Evolutionary conservation across 1,284 basidiomycete species (phyloP).

Genomic region (Coniophora puteana): DNA sequence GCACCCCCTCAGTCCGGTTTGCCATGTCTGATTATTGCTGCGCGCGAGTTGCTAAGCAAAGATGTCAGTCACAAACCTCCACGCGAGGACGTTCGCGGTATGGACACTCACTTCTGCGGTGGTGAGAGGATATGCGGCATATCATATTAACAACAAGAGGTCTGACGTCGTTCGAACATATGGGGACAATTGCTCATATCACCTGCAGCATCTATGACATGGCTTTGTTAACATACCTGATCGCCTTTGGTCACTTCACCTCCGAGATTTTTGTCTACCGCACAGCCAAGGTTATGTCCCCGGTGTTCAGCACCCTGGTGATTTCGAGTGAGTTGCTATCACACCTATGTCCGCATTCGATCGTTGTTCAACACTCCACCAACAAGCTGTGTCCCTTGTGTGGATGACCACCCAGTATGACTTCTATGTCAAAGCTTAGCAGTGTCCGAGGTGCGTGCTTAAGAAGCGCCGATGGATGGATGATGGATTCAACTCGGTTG

Average conservation of each 20-base stretch:
- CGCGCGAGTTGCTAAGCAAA: background rate
- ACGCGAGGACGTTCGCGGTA: conserved; percentile 82
- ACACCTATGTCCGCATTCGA: conserved; percentile 1
- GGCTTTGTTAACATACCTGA: conserved; percentile 83
- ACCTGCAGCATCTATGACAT: conserved; percentile 84
- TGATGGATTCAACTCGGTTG: too few relatives aligned
- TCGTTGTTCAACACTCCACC: too few relatives aligned
- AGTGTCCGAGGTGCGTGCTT: too few relatives aligned
- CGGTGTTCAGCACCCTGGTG: conserved; percentile 75
- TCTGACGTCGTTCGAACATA: conserved; percentile 35
- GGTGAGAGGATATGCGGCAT: conserved; percentile 82
- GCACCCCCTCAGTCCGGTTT: conserved; percentile 45
- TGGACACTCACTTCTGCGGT: conserved; percentile 87
- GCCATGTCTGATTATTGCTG: background rate
- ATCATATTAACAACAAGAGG: conserved; percentile 79
- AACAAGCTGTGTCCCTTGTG: conserved; percentile 65
- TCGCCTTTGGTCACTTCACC: conserved; percentile 87
- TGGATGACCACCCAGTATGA: conserved; percentile 84
- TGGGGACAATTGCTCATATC: conserved; percentile 7
- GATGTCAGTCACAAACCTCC: conserved; percentile 72
- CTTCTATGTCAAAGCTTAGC: conserved; percentile 56
- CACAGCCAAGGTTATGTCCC: conserved; percentile 64
- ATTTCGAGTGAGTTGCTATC: conserved; percentile 75
- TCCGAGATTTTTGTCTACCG: conserved; percentile 85
- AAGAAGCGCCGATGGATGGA: too few relatives aligned